Base-by-base conservation (phyloP, 23 red algal species). In the Agarophyton chilense region DNA sequence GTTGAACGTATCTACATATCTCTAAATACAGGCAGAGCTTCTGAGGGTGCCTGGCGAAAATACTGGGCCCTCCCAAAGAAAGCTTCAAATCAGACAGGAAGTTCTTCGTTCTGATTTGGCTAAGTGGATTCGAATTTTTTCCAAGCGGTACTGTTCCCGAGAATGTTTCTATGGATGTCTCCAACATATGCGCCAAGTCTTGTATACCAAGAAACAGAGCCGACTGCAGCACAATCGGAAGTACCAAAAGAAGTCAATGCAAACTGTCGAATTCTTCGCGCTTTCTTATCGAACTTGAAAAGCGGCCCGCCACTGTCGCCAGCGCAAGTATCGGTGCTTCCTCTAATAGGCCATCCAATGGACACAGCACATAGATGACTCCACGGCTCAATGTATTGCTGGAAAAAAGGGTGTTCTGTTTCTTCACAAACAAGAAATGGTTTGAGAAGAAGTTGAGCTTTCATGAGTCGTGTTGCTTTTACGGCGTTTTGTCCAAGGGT, bases 291-390 rank as follows among this genome's bases (percentile, higher is more conserved):
- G 21, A 78, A 44, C 51, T 57, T 52, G 68, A 64, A 89, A 4
- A 89, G 71, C 26, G 85, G 85, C 26, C 85, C 85, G 2, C 85
- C 85, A 77, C 85, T 89, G 21, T 89, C 85, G 49, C 85, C 85
- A 35, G 63, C 67, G 71, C 85, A 89, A 28, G 85, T 89, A 64
- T 89, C 85, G 7, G 85, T 89, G 51, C 51, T 32, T 8, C 26
- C 85, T 28, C 34, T 50, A 7, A 41, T 38, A 16, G 85, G 85
- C 71, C 70, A 89, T 56, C 85, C 85, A 49, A 63, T 9, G 24
- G 67, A 63, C 32, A 89, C 85, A 38, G 85, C 85, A n/a, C 85
- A 89, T 11, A 89, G 47, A 38, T 64, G 51, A 42, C 50, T 62
- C 72, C 38, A 50, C 2, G 38, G 51, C 12, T 50, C 42, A 34